These are phyloP conservation scores for Niebla homalea DNA, from an alignment of 495 filamentous ascomycete species.

Conservation along the genomic window DNA sequence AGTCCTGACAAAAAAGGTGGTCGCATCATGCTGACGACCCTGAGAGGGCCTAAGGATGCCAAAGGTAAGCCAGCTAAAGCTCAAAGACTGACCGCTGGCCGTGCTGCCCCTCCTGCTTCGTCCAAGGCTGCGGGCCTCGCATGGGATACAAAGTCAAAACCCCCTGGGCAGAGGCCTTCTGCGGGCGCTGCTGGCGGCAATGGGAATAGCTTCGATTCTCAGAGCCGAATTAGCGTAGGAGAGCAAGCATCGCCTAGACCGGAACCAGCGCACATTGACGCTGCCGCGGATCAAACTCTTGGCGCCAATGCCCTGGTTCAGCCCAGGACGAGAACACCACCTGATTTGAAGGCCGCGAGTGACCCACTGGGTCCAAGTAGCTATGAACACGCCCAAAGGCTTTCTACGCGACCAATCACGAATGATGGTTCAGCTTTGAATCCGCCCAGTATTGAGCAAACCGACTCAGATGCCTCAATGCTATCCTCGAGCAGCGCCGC, in stretches of 20 bases:
- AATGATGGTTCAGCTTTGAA: not conserved
- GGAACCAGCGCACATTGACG: constrained; percentile 1
- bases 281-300: constrained; percentile 8
- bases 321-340: constrained; percentile 4
- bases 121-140: constrained; percentile 77
- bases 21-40: constrained; percentile 67
- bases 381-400: not conserved
- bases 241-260: constrained; percentile 12
- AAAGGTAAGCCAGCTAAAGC: constrained; percentile 44
- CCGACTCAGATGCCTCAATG: constrained; percentile 8
- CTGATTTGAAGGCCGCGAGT: constrained; percentile 1
- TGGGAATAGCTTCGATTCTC: constrained; percentile 13
- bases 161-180: constrained; percentile 12
- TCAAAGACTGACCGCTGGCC: constrained; percentile 24
- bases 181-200: constrained; percentile 15
- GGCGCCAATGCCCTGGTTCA: constrained; percentile 6
- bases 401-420: not conserved
- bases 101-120: constrained; percentile 41
- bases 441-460: constrained; percentile 11
- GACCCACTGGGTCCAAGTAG: constrained; percentile 5
- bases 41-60: constrained; percentile 46
- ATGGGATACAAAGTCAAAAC: constrained; percentile 49
- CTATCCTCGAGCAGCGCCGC: constrained; percentile 4
- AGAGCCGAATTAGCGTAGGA: constrained; percentile 11
- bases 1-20: constrained; percentile 66